Conservation (phyloP, 2,329 filamentous ascomycete genomes). For the Fusarium sp. region DNA sequence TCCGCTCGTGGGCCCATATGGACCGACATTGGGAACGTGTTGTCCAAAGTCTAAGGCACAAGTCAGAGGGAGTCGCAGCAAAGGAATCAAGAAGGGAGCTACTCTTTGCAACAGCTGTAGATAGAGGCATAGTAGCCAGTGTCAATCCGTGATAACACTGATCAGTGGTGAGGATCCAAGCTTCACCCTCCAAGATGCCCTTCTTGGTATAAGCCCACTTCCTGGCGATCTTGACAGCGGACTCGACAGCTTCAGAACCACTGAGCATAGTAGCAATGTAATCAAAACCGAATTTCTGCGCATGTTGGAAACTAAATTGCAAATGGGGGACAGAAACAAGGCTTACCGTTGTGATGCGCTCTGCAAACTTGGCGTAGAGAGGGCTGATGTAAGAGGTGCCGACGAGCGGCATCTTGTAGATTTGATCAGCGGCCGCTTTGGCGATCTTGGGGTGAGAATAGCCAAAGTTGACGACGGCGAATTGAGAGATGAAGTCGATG, state of each 20-base stretch:
- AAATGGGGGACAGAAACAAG: not conserved
- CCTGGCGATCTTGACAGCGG: slow-evolving; percentile 32
- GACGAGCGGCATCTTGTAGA: slow-evolving; percentile 7
- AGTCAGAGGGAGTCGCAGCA: not conserved
- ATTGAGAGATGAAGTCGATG: slow-evolving; percentile 21
- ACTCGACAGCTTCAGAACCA: slow-evolving; percentile 23
- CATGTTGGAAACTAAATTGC: not conserved
- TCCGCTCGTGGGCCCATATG: slow-evolving; percentile 9
- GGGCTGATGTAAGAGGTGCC: slow-evolving; percentile 13
- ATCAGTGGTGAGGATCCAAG: slow-evolving; percentile 16
- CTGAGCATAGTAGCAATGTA: slow-evolving; percentile 15
- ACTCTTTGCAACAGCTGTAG: slow-evolving; percentile 10
- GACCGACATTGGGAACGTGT: slow-evolving; percentile 14
- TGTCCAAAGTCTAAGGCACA: slow-evolving; percentile 8
- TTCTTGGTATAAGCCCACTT: slow-evolving; percentile 36
- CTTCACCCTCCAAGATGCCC: slow-evolving; percentile 24
- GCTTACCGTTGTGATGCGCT: slow-evolving; percentile 12
- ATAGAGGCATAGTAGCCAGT: slow-evolving; percentile 14
- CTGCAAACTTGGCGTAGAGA: slow-evolving; percentile 14
- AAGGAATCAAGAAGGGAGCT: not conserved
- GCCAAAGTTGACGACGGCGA: slow-evolving; percentile 17
- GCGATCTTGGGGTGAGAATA: slow-evolving; percentile 11
- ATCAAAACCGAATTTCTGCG: slow-evolving; percentile 18
- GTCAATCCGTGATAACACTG: slow-evolving; percentile 18
- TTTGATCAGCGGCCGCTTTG: slow-evolving; percentile 8